Base-by-base conservation (phyloP, 805 yeast genomes). In the Wickerhamiella brachini region DNA sequence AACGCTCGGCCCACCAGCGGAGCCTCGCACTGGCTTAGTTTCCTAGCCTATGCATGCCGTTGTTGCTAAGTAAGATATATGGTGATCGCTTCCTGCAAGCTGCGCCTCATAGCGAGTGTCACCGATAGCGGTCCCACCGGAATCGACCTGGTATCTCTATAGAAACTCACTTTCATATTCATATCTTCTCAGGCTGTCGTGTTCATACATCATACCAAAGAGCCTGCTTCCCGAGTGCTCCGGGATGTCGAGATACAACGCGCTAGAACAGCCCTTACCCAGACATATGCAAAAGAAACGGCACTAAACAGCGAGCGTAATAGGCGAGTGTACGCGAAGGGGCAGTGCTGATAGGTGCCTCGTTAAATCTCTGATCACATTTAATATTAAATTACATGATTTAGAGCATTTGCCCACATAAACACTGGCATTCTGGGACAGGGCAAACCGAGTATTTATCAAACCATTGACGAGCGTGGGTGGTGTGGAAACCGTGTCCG, bases 391-490 rank as follows among this genome's bases (percentile, higher is more conserved):
- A 37, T 37, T 37, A 37, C n/a, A 12, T 24, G 6, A 12, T 17
- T 24, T 39, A 47, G 7, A 47, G 29, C 17, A 50, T 23, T 6
- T 34, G 45, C 2, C 61, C 62, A 31, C 97, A 90, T 48, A 78
- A 71, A 61, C 98, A 90, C 42, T 74, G 71, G 61, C 98, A 90
- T 44, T 88, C 95, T 0, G 97, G 96, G 2, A 90, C 95, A 0
- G 98, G 97, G 61, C 98, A 90, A 1, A 85, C 78, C 51, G 77
- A 78, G 60, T 89, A 95, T 63, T 81, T 82, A 23, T 82, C 76
- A 64, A 90, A 90, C 98, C 98, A 90, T 60, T 89, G 94, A 56
- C 85, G 88, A 0, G 97, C 97, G 64, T 90, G 98, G 3, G 84
- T 88, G 0, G 95, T 88, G 68, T 90, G 98, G 78, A 81, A 81